A percentile compares a stretch with the other conserved stretches of the same genome.
Conservation (phyloP, 768 basidiomycete genomes). For the Trametes maxima region DNA sequence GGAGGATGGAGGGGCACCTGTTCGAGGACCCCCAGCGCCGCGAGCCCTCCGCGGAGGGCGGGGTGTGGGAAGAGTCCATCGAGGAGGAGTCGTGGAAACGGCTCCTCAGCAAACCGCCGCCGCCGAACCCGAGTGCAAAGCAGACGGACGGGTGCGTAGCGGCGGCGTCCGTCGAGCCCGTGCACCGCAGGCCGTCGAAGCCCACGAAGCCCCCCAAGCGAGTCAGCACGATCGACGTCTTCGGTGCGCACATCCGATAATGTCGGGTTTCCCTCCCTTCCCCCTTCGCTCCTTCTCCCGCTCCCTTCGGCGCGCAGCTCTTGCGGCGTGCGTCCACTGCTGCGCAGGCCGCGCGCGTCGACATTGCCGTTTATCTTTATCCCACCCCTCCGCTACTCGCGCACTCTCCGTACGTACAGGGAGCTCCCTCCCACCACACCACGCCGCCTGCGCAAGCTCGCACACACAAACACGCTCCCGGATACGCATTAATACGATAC, state of each 20-base stretch:
- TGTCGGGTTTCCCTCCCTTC: not conserved
- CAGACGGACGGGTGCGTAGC: not conserved
- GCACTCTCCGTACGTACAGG: too few species aligned
- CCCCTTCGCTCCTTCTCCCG: not conserved
- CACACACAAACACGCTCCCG: not conserved
- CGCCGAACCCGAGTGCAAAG: not conserved
- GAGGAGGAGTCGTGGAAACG: constrained; percentile 15
- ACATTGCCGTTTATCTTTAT: too few species aligned
- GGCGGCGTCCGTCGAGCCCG: constrained; percentile 1
- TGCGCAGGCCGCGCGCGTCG: too few species aligned
- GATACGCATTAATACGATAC: not conserved
- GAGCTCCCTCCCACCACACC: too few species aligned
- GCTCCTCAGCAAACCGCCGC: constrained; percentile 1
- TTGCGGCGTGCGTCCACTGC: too few species aligned
- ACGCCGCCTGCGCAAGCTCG: too few species aligned
- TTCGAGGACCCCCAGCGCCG: constrained; percentile 5
- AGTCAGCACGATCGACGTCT: constrained; percentile 8
- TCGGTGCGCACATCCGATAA: constrained; percentile 7
- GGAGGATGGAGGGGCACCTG: constrained; percentile 16
- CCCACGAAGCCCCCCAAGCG: not conserved
- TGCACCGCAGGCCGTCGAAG: not conserved
- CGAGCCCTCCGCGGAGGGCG: constrained; percentile 4
- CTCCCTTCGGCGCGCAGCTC: too few species aligned
- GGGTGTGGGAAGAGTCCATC: constrained; percentile 25
- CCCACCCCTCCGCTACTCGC: too few species aligned